These are phyloP conservation scores for Ogataea populi-albae DNA, from an alignment of 805 yeast genomes.

Conservation along the genomic window DNA sequence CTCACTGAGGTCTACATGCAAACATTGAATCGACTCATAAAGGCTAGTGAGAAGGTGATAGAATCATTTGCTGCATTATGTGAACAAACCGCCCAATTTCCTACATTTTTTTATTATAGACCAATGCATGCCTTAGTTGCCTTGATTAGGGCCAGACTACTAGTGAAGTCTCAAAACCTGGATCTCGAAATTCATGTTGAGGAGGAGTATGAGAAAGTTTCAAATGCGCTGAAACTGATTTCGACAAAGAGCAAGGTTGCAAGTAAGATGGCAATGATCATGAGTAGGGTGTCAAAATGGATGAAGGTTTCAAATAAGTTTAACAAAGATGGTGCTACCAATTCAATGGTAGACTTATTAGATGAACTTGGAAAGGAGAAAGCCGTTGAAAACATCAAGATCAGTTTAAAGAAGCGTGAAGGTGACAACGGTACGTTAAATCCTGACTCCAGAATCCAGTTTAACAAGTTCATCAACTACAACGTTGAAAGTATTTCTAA, in stretches of 20 bases:
- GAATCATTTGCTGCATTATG: constrained; percentile 43
- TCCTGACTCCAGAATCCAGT: constrained; percentile 29
- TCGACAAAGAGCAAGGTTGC: constrained; percentile 32
- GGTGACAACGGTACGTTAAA: constrained; percentile 29
- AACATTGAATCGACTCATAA: constrained; percentile 40
- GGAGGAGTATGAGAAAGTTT: constrained; percentile 29
- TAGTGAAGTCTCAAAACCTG: constrained; percentile 42
- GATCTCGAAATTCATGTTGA: constrained; percentile 34
- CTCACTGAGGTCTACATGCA: constrained; percentile 35
- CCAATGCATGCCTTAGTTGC: constrained; percentile 53
- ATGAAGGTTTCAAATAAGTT: constrained; percentile 37
- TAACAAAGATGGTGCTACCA: constrained; percentile 49
- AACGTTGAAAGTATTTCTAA: constrained; percentile 20
- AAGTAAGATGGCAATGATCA: constrained; percentile 32
- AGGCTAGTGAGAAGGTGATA: constrained; percentile 44
- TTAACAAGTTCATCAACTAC: constrained; percentile 28
- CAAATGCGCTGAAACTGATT: constrained; percentile 21
- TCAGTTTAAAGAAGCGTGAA: constrained; percentile 22
- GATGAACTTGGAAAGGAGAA: constrained; percentile 54
- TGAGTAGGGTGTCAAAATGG: constrained; percentile 37
- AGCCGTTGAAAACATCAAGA: constrained; percentile 36
- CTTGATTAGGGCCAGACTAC: constrained; percentile 43
- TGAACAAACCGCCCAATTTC: constrained; percentile 39
- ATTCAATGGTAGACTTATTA: constrained; percentile 50
- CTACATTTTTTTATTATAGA: constrained; percentile 51